phyloP scores from a whole-genome alignment of 352 stramenopile genomes.

The Phytophthora syringae region DNA sequence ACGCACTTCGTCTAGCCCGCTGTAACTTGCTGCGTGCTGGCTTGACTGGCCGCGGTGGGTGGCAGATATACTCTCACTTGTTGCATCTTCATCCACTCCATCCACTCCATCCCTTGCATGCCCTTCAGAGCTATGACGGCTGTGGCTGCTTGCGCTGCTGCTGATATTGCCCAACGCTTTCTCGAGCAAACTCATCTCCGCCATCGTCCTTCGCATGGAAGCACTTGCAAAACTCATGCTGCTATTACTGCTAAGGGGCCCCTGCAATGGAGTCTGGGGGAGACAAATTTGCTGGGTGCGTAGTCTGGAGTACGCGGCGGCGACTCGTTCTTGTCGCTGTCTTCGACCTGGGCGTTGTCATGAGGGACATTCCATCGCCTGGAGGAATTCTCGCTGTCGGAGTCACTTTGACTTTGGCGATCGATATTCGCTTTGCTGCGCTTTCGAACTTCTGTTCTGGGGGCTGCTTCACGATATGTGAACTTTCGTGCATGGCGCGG shows the following conservation, averaged over 20 bases:
- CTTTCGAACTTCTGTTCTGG: background rate
- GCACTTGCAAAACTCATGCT: constrained; percentile 54
- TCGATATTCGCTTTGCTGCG: background rate
- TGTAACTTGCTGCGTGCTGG: background rate
- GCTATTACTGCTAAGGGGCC: constrained; percentile 36
- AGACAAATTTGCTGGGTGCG: constrained; percentile 4
- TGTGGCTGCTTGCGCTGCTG: constrained; percentile 55
- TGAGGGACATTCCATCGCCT: constrained; percentile 16
- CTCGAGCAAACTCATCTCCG: constrained; percentile 70
- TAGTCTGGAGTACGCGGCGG: constrained; percentile 17
- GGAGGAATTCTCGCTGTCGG: constrained; percentile 4
- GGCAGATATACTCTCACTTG: constrained; percentile 3
- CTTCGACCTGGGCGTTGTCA: constrained; percentile 3
- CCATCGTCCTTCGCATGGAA: constrained; percentile 58
- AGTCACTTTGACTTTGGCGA: constrained; percentile 12
- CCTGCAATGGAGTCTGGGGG: constrained; percentile 1
- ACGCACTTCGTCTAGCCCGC: constrained; percentile 1
- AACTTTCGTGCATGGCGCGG: constrained; percentile 1
- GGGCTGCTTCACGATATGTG: constrained; percentile 1
- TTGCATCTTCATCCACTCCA: background rate
- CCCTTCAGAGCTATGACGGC: constrained; percentile 6
- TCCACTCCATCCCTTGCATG: background rate
- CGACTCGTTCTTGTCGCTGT: constrained; percentile 6
- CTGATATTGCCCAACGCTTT: constrained; percentile 73
- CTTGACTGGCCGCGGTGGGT: background rate